phyloP scores from a whole-genome alignment of 2,329 filamentous ascomycete species.

The Aquanectria penicillioides region DNA sequence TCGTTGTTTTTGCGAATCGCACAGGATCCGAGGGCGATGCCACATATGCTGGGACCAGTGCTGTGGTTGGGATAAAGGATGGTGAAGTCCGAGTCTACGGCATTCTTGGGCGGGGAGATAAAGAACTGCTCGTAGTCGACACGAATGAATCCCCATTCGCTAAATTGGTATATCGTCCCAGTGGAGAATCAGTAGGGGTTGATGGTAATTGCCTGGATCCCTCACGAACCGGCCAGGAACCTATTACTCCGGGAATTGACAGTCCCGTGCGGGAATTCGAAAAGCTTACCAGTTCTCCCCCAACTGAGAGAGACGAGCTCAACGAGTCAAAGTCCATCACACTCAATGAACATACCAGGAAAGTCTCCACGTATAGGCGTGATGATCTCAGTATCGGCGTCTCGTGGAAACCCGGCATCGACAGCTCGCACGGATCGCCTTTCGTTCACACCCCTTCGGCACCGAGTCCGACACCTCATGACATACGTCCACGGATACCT shows the following conservation, averaged over 20 bases:
- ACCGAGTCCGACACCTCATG: constrained; percentile 47
- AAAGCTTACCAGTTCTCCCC: not conserved
- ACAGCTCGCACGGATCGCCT: not conserved
- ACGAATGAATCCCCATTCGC: constrained; percentile 58
- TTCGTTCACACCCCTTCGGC: constrained; percentile 46
- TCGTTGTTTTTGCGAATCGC: constrained; percentile 77
- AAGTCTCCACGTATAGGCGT: not conserved
- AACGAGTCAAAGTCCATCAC: not conserved
- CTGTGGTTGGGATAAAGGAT: constrained; percentile 72
- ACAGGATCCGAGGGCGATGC: constrained; percentile 72
- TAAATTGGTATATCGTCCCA: constrained; percentile 52
- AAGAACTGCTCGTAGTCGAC: constrained; percentile 75
- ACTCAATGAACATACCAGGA: not conserved
- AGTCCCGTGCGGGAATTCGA: constrained; percentile 1
- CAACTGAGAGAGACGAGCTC: not conserved
- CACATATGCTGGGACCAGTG: constrained; percentile 79
- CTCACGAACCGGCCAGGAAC: not conserved
- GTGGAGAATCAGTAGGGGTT: not conserved
- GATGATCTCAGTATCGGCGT: not conserved
- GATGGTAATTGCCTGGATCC: not conserved
- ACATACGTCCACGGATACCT: constrained; percentile 39
- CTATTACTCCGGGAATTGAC: not conserved
- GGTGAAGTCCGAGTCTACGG: constrained; percentile 77
- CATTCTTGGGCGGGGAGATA: constrained; percentile 73
- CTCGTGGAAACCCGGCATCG: constrained; percentile 1